Evolutionary conservation across 805 yeast genomes (phyloP).

Genomic region (Candida khao-thaluensis): DNA sequence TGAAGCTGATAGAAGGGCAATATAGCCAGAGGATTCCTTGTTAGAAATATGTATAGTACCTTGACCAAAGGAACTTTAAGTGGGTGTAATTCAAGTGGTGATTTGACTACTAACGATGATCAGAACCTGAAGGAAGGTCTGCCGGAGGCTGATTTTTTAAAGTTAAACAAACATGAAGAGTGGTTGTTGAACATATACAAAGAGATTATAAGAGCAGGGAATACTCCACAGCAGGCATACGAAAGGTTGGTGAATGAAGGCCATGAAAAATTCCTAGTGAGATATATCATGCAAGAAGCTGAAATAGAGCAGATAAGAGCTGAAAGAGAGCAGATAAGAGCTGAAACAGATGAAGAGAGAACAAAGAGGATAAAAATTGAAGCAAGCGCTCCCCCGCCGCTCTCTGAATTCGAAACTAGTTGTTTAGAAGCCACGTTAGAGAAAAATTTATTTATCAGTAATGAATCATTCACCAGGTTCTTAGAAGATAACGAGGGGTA

Average conservation of each 20-base stretch:
- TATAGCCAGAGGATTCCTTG: not conserved
- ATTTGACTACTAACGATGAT: not conserved
- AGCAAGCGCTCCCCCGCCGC: not conserved
- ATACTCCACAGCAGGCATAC: not conserved
- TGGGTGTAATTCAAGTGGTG: not conserved
- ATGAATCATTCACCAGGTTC: conserved; percentile 3
- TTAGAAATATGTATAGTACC: not conserved
- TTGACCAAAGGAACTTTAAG: not conserved
- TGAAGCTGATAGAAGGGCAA: conserved; percentile 2
- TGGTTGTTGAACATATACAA: conserved; percentile 1
- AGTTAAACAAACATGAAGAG: not conserved
- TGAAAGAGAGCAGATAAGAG: not conserved
- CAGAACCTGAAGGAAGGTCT: conserved; percentile 2
- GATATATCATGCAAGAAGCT: not conserved
- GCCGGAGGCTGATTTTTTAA: not conserved
- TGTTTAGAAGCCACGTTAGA: not conserved
- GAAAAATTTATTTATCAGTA: not conserved
- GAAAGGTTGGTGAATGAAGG: not conserved
- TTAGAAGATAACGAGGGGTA: conserved; percentile 1
- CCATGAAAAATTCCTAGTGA: not conserved
- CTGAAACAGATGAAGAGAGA: not conserved
- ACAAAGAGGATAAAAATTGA: not conserved
- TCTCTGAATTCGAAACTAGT: not conserved
- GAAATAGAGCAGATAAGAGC: not conserved
- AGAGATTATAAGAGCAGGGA: not conserved